Evolutionary conservation across 129 eudicot species (phyloP).

Genomic region (Arctium lappa): DNA sequence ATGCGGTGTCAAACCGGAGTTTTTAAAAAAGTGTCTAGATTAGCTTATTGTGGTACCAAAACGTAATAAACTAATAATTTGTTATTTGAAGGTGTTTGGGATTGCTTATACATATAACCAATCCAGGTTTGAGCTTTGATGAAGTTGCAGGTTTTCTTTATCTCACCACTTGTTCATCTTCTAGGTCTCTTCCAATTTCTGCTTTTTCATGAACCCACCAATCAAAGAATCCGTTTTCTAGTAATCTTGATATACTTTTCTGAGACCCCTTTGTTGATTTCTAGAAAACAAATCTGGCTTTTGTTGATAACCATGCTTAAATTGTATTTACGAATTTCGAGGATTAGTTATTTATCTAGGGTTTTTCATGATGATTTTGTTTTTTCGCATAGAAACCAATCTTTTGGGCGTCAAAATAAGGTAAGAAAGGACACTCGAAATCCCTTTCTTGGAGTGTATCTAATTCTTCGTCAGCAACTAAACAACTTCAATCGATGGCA

Average conservation of each 20-base stretch:
- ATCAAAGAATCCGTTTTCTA: neutral
- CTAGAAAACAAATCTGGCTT: neutral
- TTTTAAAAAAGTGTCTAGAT: too few species aligned
- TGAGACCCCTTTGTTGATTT: neutral
- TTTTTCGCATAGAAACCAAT: slow-evolving; percentile 58
- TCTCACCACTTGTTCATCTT: too few species aligned
- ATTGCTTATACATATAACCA: too few species aligned
- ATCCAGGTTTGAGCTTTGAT: too few species aligned
- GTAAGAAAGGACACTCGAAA: neutral
- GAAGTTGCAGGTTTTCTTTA: too few species aligned
- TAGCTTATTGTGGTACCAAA: too few species aligned
- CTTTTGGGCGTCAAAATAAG: slow-evolving; percentile 61
- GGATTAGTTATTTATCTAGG: slow-evolving; percentile 10
- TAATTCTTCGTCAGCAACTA: slow-evolving; percentile 80
- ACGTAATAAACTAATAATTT: too few species aligned
- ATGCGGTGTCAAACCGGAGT: too few species aligned
- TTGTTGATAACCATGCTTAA: neutral
- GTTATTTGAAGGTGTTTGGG: too few species aligned
- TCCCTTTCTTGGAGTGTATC: slow-evolving; percentile 95
- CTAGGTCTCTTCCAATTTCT: too few species aligned
- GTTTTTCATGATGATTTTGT: slow-evolving; percentile 26
- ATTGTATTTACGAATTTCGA: neutral
- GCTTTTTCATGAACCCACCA: neutral
- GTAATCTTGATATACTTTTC: neutral
- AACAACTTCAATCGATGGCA: slow-evolving; percentile 75